These are phyloP conservation scores for Rhodotorula sp. DNA, from an alignment of 1,284 basidiomycete genomes.

Conservation along the genomic window DNA sequence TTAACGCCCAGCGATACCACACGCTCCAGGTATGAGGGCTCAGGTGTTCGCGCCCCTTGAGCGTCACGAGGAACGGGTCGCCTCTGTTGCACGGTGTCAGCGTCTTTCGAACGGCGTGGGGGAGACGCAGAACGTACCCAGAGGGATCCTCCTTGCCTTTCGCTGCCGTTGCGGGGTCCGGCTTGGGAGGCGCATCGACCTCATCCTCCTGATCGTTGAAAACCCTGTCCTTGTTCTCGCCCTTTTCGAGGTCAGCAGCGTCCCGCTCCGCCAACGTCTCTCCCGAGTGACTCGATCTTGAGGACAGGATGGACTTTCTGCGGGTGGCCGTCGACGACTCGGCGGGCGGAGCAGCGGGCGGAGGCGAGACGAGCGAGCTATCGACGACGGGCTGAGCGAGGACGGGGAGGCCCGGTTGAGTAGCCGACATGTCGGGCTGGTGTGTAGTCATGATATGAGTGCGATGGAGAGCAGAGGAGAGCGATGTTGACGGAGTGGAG, in stretches of 20 bases:
- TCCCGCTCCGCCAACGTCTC: conserved; percentile 7
- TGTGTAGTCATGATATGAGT: background rate
- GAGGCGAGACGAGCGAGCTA: background rate
- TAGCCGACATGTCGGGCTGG: background rate
- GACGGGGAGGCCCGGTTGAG: conserved; percentile 7
- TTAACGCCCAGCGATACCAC: conserved; percentile 63
- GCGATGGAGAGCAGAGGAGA: background rate
- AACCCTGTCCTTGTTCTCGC: background rate
- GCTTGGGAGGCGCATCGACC: background rate
- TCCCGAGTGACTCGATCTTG: conserved; percentile 1
- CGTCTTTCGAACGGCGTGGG: background rate
- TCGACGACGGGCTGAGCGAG: background rate
- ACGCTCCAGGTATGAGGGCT: conserved; percentile 59
- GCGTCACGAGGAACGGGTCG: conserved; percentile 50
- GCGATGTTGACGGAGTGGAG: background rate
- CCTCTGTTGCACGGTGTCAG: background rate
- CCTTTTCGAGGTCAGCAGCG: conserved; percentile 17
- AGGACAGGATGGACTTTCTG: background rate
- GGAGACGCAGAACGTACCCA: background rate
- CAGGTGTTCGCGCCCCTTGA: conserved; percentile 53
- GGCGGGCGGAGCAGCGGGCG: background rate
- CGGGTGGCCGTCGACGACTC: background rate
- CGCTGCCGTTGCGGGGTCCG: too few species aligned
- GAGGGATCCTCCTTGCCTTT: too few species aligned
- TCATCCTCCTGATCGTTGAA: background rate